Evolutionary conservation across 163 green algal species (phyloP).

Genomic region (Volvox carteri): DNA sequence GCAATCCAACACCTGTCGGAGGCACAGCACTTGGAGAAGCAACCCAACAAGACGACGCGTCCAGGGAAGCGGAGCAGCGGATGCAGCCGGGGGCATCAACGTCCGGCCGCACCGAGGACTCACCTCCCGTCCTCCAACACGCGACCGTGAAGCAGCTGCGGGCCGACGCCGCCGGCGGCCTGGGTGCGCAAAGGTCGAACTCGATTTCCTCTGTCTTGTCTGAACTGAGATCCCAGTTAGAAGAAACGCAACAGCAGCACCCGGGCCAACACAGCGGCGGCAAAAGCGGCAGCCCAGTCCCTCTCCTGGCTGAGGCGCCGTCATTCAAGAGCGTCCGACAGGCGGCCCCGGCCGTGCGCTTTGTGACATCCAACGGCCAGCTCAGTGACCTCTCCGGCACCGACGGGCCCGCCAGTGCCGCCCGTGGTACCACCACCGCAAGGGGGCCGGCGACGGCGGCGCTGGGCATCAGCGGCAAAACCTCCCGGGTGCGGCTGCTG

Average conservation of each 20-base stretch:
- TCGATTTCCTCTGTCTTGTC: no score
- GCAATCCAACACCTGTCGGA: neutral
- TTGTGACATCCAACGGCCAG: no score
- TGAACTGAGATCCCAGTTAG: no score
- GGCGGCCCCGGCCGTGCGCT: no score
- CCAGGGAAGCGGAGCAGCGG: neutral
- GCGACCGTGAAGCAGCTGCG: neutral
- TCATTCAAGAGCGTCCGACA: neutral
- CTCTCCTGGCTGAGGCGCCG: neutral
- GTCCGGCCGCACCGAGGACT: neutral
- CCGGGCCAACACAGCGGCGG: no score
- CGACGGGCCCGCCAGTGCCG: no score
- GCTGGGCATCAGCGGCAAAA: no score
- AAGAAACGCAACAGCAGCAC: no score
- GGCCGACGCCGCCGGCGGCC: neutral
- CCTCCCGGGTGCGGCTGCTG: constrained; percentile 12
- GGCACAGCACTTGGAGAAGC: neutral
- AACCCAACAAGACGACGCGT: neutral
- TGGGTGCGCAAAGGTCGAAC: no score
- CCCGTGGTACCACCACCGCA: no score
- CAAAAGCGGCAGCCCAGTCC: neutral
- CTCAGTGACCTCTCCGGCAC: no score
- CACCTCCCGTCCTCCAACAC: neutral
- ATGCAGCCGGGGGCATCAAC: neutral
- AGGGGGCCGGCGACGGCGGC: no score